phyloP scores from a whole-genome alignment of 2,329 filamentous ascomycete species.

The Aspergillus sp. region DNA sequence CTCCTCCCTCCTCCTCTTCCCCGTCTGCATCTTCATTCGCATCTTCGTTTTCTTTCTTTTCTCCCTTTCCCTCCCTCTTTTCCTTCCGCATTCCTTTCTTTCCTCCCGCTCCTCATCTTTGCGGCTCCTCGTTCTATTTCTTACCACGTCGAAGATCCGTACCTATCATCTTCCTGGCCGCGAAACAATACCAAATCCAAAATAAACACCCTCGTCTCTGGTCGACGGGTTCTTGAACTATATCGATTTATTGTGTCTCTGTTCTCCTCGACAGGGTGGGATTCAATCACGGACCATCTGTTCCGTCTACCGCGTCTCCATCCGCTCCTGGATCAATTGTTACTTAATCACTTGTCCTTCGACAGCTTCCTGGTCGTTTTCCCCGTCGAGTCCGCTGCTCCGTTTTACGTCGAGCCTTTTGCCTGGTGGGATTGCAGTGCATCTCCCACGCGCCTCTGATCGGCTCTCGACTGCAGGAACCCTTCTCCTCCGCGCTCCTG shows the following conservation, averaged over 20 bases:
- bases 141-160: background rate
- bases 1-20: conserved; percentile 7
- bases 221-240: background rate
- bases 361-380: conserved; percentile 7
- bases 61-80: conserved; percentile 6
- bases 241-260: background rate
- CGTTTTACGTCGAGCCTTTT: conserved; percentile 13
- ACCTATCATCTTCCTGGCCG: background rate
- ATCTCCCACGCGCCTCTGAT: conserved; percentile 17
- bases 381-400: conserved; percentile 11
- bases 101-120: conserved; percentile 9
- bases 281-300: background rate
- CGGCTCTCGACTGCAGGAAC: conserved; percentile 12
- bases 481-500: conserved; percentile 6
- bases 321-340: background rate
- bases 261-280: background rate
- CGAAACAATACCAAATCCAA: background rate
- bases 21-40: conserved; percentile 5
- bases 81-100: conserved; percentile 21
- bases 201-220: background rate
- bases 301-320: too few species aligned
- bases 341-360: background rate
- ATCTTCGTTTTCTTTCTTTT: conserved; percentile 9
- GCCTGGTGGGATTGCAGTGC: conserved; percentile 28
- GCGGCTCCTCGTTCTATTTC: background rate